These are phyloP conservation scores for Cystobasidium slooffiae DNA, from an alignment of 1,284 basidiomycete genomes.

Conservation along the genomic window DNA sequence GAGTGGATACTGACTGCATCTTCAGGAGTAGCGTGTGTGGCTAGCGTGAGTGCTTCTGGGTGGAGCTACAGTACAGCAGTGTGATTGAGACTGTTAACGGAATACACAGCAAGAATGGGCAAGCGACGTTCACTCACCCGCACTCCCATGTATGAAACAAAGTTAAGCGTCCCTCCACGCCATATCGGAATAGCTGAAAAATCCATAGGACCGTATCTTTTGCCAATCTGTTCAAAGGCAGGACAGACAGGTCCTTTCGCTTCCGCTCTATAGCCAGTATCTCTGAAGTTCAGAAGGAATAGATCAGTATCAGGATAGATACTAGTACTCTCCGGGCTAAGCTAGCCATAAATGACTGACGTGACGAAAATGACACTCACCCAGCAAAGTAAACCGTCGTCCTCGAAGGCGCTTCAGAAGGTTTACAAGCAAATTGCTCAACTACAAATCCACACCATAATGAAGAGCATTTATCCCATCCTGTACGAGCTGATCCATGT, in stretches of 20 bases:
- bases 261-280: conserved; percentile 42
- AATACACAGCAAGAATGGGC: too few species aligned
- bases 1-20: conserved; percentile 54
- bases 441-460: conserved; percentile 55
- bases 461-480: conserved; percentile 50
- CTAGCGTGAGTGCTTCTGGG: conserved; percentile 51
- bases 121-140: conserved; percentile 49
- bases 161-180: conserved; percentile 53
- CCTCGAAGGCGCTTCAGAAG: conserved; percentile 23
- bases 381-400: conserved; percentile 50
- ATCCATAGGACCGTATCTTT: conserved; percentile 53
- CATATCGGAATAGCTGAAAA: conserved; percentile 54
- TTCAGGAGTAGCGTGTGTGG: conserved; percentile 51
- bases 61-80: too few species aligned
- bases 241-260: conserved; percentile 29
- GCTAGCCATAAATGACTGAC: too few species aligned
- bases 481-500: conserved; percentile 53
- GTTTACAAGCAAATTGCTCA: conserved; percentile 49
- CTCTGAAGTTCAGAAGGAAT: neutral
- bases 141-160: conserved; percentile 52
- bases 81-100: too few species aligned
- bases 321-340: too few species aligned
- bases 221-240: conserved; percentile 49
- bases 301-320: neutral
- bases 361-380: too few species aligned